Base-by-base conservation (phyloP, 306 rosid species). In the Ochetophila trinervis region DNA sequence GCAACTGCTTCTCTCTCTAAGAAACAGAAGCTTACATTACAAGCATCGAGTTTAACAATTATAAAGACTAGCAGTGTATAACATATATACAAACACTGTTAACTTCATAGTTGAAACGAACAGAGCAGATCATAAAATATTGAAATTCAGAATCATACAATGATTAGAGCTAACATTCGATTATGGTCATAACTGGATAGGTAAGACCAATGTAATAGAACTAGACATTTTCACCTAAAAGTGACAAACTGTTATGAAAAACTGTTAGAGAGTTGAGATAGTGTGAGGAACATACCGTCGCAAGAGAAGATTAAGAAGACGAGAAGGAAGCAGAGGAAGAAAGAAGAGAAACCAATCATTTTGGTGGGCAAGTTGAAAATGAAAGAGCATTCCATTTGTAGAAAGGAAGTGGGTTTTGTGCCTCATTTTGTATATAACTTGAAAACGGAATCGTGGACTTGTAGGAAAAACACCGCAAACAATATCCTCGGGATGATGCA, bases 301-400 rank as follows among this genome's bases (percentile, higher is more conserved):
- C 70, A 76, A 74, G 74, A 74, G 40, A 78, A 16, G 36, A 61
- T 40, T n/a, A 72, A 79, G 72, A 82, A 82, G 82, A 85, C 30
- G 49, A 88, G 77, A 50, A 81, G 66, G 67, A 79, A 61, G 35
- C 74, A 67, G 74, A 81, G 74, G 65, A 72, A 81, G 78, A 59
- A 69, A 57, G 67, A 61, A 62, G 77, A 76, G 82, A 74, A 54
- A 57, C 66, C 72, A 85, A 77, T 91, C 45, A 59, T 86, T 10
- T 23, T 60, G 58, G 54, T 73, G 57, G 56, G 67, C 40, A 67
- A 63, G 74, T 58, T 54, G 59, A 71, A 77, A 59, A 74, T 47
- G 78, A 45, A 56, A 59, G 78, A 71, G 80, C 40, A 49, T 69
- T 78, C 79, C 76, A 78, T 32, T 76, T 74, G 71, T 73, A 32